These are phyloP conservation scores for Glaciozyma antarctica DNA, from an alignment of 768 basidiomycete genomes.

Conservation along the genomic window DNA sequence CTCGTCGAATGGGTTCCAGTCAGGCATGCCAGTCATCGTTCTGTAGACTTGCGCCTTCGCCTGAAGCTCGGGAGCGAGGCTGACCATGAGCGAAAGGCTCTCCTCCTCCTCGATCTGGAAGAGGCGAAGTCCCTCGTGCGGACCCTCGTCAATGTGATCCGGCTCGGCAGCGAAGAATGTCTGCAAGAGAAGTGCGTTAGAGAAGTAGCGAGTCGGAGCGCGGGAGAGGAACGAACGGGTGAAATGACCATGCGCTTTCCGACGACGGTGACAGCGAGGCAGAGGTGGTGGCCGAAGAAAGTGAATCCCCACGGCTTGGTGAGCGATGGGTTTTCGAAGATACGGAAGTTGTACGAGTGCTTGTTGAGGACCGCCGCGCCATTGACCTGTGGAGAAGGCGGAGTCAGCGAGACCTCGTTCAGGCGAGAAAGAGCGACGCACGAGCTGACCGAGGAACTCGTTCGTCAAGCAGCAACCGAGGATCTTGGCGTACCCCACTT, in stretches of 20 bases:
- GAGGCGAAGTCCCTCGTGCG: constrained; percentile 33
- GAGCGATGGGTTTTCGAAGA: constrained; percentile 27
- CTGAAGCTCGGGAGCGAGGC: constrained; percentile 30
- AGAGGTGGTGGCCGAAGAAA: constrained; percentile 38
- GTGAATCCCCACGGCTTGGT: constrained; percentile 35
- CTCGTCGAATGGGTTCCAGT: constrained; percentile 38
- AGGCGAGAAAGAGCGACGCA: neutral
- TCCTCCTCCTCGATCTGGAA: constrained; percentile 35
- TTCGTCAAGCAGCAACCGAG: constrained; percentile 35
- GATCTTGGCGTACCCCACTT: constrained; percentile 35
- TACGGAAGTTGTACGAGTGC: constrained; percentile 36
- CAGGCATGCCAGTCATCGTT: constrained; percentile 30
- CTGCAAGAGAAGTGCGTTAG: too few species aligned
- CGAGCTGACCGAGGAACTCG: constrained; percentile 36
- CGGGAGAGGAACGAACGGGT: constrained; percentile 9
- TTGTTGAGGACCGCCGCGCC: constrained; percentile 34
- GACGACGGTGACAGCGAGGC: constrained; percentile 35
- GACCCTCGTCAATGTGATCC: constrained; percentile 35
- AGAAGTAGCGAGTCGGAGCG: too few species aligned
- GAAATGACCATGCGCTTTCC: constrained; percentile 35
- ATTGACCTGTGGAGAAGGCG: constrained; percentile 14
- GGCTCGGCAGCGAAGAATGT: constrained; percentile 38
- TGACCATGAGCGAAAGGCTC: constrained; percentile 35
- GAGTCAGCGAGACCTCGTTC: neutral
- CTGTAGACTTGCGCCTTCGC: constrained; percentile 33